Percentiles rank a stretch among this genome's conserved stretches.
Conservation (phyloP, 768 basidiomycete genomes). For the Suillus luteus region DNA sequence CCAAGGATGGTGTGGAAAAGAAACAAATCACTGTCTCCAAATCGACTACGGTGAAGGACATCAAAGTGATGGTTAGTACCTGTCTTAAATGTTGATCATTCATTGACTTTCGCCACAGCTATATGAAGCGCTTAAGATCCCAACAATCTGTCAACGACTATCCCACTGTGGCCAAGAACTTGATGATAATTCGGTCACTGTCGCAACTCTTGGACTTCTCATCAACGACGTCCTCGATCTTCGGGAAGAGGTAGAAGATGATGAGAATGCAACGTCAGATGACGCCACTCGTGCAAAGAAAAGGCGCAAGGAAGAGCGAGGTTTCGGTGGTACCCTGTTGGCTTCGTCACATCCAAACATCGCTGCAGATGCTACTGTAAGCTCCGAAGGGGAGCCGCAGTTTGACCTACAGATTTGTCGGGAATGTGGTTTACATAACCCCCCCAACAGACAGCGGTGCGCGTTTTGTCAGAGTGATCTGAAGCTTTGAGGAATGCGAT, state of each 20-base stretch:
- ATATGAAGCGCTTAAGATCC: conserved; percentile 61
- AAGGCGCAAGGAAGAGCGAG: conserved; percentile 57
- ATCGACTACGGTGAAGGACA: conserved; percentile 71
- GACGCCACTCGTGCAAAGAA: conserved; percentile 45
- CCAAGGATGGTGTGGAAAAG: conserved; percentile 50
- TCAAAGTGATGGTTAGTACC: conserved; percentile 66
- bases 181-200: conserved; percentile 53
- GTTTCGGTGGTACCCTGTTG: conserved; percentile 75
- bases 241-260: conserved; percentile 60
- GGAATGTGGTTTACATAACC: conserved; percentile 56
- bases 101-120: conserved; percentile 43
- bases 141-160: conserved; percentile 76
- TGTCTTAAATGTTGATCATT: conserved; percentile 9
- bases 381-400: conserved; percentile 34
- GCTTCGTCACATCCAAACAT: conserved; percentile 41
- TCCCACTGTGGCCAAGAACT: conserved; percentile 66
- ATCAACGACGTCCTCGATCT: conserved; percentile 69
- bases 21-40: conserved; percentile 61
- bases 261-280: conserved; percentile 53
- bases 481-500: conserved; percentile 27
- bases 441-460: conserved; percentile 44
- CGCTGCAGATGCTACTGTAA: conserved; percentile 34
- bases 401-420: conserved; percentile 42
- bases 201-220: conserved; percentile 57
- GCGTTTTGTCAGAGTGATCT: conserved; percentile 47